A percentile compares a stretch with the other conserved stretches of the same genome.
phyloP scores from a whole-genome alignment of 2,329 filamentous ascomycete species.

The Hymenoscyphus fraxineus region DNA sequence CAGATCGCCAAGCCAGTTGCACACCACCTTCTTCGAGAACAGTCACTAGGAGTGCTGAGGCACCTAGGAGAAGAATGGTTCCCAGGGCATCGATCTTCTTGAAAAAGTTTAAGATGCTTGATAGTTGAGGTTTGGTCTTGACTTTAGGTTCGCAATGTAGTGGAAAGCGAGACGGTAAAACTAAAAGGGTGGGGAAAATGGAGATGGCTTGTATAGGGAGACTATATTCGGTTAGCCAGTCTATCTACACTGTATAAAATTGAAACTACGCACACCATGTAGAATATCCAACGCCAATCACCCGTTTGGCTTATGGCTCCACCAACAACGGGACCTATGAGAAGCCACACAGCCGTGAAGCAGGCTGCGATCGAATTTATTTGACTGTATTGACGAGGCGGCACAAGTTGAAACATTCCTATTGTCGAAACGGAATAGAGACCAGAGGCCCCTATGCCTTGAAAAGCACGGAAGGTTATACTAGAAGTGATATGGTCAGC shows the following conservation, averaged over 20 bases:
- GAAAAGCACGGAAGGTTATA: not conserved
- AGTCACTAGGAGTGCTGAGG: constrained; percentile 44
- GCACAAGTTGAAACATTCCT: not conserved
- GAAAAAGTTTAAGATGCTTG: not conserved
- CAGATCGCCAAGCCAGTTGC: constrained; percentile 41
- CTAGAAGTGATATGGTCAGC: not conserved
- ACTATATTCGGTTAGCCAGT: not conserved
- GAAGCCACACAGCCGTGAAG: not conserved
- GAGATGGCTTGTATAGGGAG: not conserved
- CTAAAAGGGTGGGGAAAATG: not conserved
- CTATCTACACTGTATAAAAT: not conserved
- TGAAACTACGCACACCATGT: not conserved
- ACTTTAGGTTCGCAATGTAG: not conserved
- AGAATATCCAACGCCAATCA: constrained; percentile 2
- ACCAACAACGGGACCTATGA: not conserved
- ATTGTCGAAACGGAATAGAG: not conserved
- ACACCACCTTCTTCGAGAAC: constrained; percentile 44
- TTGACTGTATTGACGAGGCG: not conserved
- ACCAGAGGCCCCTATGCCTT: not conserved
- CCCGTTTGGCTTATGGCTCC: not conserved
- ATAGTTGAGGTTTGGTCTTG: not conserved
- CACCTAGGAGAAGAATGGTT: constrained; percentile 37
- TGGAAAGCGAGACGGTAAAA: not conserved
- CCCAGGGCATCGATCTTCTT: constrained; percentile 18
- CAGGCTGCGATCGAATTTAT: not conserved